Evolutionary conservation across 176 grass and related monocot species (phyloP).

Genomic region (Olyra latifolia): DNA sequence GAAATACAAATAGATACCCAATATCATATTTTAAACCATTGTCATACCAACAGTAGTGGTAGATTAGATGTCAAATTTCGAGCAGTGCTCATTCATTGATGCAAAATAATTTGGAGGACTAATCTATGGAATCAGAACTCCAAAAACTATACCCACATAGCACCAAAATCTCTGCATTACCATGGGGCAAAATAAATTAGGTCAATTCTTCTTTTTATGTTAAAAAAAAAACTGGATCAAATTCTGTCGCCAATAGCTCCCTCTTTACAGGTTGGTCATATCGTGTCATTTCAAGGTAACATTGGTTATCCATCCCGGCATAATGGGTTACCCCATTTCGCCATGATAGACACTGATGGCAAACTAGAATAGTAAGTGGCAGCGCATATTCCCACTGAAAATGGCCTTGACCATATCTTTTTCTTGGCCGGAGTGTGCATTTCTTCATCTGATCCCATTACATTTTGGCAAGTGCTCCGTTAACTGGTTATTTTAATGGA

Average conservation of each 20-base stretch:
- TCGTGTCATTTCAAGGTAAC: conserved; percentile 1
- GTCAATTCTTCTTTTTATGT: conserved; percentile 16
- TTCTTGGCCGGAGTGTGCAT: conserved; percentile 30
- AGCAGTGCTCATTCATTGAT: neutral
- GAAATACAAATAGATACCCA: neutral
- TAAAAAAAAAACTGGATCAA: conserved; percentile 24
- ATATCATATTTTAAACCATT: neutral
- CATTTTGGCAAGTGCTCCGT: conserved; percentile 30
- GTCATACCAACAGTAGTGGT: neutral
- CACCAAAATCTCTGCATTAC: neutral
- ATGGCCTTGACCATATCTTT: conserved; percentile 39
- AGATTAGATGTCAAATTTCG: conserved; percentile 8
- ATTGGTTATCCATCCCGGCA: neutral
- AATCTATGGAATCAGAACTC: neutral
- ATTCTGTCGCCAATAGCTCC: neutral
- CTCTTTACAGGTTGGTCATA: neutral
- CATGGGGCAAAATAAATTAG: neutral
- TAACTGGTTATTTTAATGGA: conserved; percentile 15
- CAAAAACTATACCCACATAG: neutral
- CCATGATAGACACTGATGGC: conserved; percentile 18
- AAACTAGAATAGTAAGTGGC: conserved; percentile 38
- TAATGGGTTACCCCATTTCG: conserved; percentile 5
- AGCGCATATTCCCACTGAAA: conserved; percentile 40
- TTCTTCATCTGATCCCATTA: conserved; percentile 44
- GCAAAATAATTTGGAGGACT: neutral